phyloP scores from a whole-genome alignment of 2,329 filamentous ascomycete species.

The Arthroderma sp. region DNA sequence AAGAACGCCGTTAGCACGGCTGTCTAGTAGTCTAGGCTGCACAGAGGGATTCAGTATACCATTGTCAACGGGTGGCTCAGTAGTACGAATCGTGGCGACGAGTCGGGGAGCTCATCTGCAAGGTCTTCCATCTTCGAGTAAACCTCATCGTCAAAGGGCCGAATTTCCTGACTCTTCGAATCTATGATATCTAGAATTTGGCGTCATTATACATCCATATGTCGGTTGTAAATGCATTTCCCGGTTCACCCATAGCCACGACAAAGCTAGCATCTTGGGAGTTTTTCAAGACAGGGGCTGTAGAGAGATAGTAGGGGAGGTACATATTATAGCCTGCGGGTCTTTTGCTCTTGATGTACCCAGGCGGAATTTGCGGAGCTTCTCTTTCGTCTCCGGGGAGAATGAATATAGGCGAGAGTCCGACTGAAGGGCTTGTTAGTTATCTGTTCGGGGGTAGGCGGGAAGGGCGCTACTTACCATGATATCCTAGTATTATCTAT shows the following conservation, averaged over 20 bases:
- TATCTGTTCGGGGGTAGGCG: not conserved
- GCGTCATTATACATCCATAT: not conserved
- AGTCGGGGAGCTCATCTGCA: conserved; percentile 80
- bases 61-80: conserved; percentile 83
- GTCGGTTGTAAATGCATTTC: too few species aligned
- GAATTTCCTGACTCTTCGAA: conserved; percentile 79
- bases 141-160: conserved; percentile 64
- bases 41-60: conserved; percentile 36
- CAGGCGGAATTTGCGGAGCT: conserved; percentile 88
- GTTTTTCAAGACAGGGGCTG: too few species aligned
- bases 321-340: conserved; percentile 91
- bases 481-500: not conserved
- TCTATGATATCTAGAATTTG: conserved; percentile 67
- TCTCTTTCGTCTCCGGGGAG: conserved; percentile 76
- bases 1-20: not conserved
- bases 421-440: conserved; percentile 41
- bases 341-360: conserved; percentile 75
- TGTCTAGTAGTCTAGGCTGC: not conserved
- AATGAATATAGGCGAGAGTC: conserved; percentile 88
- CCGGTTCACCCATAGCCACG: too few species aligned
- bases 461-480: not conserved
- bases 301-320: conserved; percentile 18
- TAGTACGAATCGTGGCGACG: conserved; percentile 78
- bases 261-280: too few species aligned
- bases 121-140: conserved; percentile 74